Evolutionary conservation across 2,329 filamentous ascomycete species (phyloP), one percentile per base, ranked within the genome.

Genomic region (Arthrobotrys sphaeroides): DNA sequence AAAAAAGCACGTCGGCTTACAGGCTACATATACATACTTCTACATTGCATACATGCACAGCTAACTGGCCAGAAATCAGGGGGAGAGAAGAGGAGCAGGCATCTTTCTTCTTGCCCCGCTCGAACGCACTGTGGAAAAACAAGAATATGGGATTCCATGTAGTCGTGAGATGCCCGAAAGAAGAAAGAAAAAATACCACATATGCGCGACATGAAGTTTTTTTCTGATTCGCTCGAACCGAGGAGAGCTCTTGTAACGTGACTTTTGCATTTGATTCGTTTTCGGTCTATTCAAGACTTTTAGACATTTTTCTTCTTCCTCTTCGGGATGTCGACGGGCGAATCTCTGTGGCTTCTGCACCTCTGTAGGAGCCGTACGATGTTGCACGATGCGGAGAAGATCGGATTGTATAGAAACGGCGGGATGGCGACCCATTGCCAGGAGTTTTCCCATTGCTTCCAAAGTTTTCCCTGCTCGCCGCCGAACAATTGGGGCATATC

Each of bases 41-140:
- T 59, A 64, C 67, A 64, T 72, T 75, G 72, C 72, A 75, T 75
- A 69, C 33, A 75, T 75, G 72, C 72, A 75, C 64, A 68, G 72
- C 72, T 75, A 69, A 75, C 72, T 75, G 72, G 72, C 72, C 40
- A 69, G 61, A 69, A 59, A 65, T 65, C 72, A 75, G 64, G 72
- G 72, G 53, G 42, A 64, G 40, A 45, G 20, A 45, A 57, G 20
- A 16, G 40, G 38, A 59, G 40, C 70, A 67, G 60, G 64, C 70
- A 75, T 75, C 31, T 31, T 40, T 33, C 49, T 49, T 38, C 36
- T 47, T 55, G 33, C 70, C 70, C 62, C 62, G 55, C 62, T 59
- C 47, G 12, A 65, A 65, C 33, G 49, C 67, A 64, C 6, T 59
- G 42, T 38, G 66, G 31, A 38, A 73, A 73, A 73, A 66, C 61